Base-by-base conservation (phyloP, 306 rosid species). In the Calophaca sinica region DNA sequence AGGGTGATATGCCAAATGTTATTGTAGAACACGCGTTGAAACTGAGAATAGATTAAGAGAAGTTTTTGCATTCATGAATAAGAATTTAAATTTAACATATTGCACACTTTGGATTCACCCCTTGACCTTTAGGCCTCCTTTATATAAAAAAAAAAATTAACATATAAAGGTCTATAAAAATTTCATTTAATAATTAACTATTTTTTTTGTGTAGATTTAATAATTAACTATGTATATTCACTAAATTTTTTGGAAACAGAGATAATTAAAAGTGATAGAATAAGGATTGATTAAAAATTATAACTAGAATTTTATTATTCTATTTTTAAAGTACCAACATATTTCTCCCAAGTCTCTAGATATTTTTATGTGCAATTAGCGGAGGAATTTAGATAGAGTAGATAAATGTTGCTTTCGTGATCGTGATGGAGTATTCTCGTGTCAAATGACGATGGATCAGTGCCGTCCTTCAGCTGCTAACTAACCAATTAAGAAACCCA, bases 301-400 rank as follows among this genome's bases (percentile, higher is more conserved):
- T 2, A 62, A 13, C 15, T 63, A 8, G 15, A 67, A 31, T 49
- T 48, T n/a, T 53, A 53, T 20, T 2, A 33, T 6, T 6, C 2
- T 5, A 10, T 5, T 11, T 53, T 14, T 5, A 6, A 53, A 9
- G 14, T 53, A 2, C 33, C 20, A 58, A 29, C 7, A 1, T 32
- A 4, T 9, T 14, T 66, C 7, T 38, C 70, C 11, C 3, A 32
- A 29, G 11, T 26, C 41, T 50, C 36, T 3, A n/a, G 31, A 10
- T 10, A 51, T 20, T 75, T 50, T 64, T 7, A 2, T 13, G 51
- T 5, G n/a, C 42, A 49, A 33, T 33, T 69, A 75, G 50, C 75
- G 76, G 76, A 59, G 53, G 62, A 15, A 68, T 58, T 45, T 35
- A 9, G 70, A 77, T 12, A 5, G 76, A 50, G 44, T 39, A 39